These are phyloP conservation scores for Sphagnurus paluster DNA, from an alignment of 1,284 basidiomycete species.

Conservation along the genomic window DNA sequence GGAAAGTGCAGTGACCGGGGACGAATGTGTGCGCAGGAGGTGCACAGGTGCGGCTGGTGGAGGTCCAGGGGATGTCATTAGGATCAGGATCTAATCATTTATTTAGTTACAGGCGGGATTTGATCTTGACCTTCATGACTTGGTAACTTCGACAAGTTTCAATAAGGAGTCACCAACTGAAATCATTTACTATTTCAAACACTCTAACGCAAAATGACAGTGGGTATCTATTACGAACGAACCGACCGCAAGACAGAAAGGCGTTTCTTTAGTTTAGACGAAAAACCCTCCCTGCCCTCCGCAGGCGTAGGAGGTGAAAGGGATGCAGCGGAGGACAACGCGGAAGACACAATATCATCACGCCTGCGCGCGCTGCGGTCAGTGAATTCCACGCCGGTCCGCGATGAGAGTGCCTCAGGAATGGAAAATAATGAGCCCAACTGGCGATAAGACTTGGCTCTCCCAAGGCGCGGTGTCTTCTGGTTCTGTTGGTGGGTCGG, in stretches of 20 bases:
- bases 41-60: slow-evolving; percentile 62
- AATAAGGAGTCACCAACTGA: too few species aligned
- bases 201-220: too few species aligned
- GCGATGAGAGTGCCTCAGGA: slow-evolving; percentile 20
- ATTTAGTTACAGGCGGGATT: too few species aligned
- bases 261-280: slow-evolving; percentile 18
- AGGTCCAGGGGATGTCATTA: neutral
- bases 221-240: slow-evolving; percentile 14
- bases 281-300: slow-evolving; percentile 8
- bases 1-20: slow-evolving; percentile 55
- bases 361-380: slow-evolving; percentile 1
- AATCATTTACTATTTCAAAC: too few species aligned
- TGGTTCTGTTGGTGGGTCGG: neutral
- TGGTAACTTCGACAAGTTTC: too few species aligned
- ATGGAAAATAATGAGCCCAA: slow-evolving; percentile 17
- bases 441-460: slow-evolving; percentile 8
- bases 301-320: slow-evolving; percentile 3
- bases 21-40: slow-evolving; percentile 71
- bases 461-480: slow-evolving; percentile 5
- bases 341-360: neutral
- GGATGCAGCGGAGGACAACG: slow-evolving; percentile 7
- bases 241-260: slow-evolving; percentile 16
- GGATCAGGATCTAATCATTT: too few species aligned
- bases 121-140: too few species aligned
- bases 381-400: slow-evolving; percentile 7